These are phyloP conservation scores for Strigomonas culicis DNA, from an alignment of 208 protist genomes.

Conservation along the genomic window DNA sequence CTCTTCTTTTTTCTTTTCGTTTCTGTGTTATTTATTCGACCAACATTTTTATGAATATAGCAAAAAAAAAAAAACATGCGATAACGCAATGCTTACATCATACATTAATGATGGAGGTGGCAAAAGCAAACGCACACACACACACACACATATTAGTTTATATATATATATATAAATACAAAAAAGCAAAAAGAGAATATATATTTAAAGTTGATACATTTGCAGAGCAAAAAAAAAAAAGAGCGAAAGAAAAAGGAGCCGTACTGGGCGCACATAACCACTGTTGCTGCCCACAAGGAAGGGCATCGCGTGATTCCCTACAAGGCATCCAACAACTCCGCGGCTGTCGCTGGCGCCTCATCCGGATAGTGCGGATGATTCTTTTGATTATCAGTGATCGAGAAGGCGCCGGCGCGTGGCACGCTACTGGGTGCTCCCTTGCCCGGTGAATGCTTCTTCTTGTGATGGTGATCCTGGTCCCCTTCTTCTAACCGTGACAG, in stretches of 20 bases:
- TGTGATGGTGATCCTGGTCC: neutral
- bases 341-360: neutral
- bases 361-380: neutral
- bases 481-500: neutral
- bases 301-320: neutral
- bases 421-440: neutral
- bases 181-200: neutral
- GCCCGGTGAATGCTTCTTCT: neutral
- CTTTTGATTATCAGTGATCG: neutral
- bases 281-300: neutral
- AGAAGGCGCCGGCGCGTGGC: neutral
- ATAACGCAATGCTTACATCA: too few relatives aligned
- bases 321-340: neutral
- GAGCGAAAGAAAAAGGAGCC: neutral
- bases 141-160: too few relatives aligned
- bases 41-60: too few relatives aligned
- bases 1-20: neutral
- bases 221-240: neutral
- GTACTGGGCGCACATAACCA: neutral
- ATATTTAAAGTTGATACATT: too few relatives aligned
- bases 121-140: too few relatives aligned
- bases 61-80: too few relatives aligned
- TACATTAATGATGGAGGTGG: too few relatives aligned
- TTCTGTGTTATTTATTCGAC: too few relatives aligned
- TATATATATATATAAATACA: too few relatives aligned